Percentiles rank a stretch among this genome's conserved stretches.
phyloP scores from a whole-genome alignment of 768 basidiomycete genomes.

The Brasilioporus rufonigricans region DNA sequence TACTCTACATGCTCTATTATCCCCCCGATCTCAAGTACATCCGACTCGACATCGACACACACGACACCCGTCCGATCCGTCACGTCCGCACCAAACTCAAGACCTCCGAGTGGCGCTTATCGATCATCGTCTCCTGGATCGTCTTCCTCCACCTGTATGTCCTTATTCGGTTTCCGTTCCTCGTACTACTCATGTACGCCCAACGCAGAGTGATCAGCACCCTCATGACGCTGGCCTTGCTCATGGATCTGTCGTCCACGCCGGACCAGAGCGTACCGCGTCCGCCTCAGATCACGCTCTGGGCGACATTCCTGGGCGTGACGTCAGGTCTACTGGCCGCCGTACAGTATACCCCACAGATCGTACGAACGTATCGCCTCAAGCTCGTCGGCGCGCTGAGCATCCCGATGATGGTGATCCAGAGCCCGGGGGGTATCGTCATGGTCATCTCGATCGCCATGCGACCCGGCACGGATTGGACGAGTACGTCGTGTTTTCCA shows the following conservation, averaged over 20 bases:
- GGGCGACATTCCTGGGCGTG: slow-evolving; percentile 89
- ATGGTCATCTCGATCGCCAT: slow-evolving; percentile 84
- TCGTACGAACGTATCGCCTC: slow-evolving; percentile 71
- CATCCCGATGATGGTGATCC: slow-evolving; percentile 94
- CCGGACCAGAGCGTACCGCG: slow-evolving; percentile 35
- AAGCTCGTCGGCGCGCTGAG: slow-evolving; percentile 90
- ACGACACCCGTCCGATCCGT: slow-evolving; percentile 41
- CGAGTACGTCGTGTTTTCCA: slow-evolving; percentile 46
- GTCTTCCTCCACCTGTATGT: slow-evolving; percentile 73
- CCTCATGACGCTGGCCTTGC: slow-evolving; percentile 61
- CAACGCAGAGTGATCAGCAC: slow-evolving; percentile 39
- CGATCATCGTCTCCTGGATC: slow-evolving; percentile 70
- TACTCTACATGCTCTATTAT: slow-evolving; percentile 92
- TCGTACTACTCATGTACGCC: background rate
- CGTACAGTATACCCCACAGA: slow-evolving; percentile 87
- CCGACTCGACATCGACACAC: slow-evolving; percentile 39
- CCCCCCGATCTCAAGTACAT: slow-evolving; percentile 79
- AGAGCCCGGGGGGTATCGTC: slow-evolving; percentile 84
- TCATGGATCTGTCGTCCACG: slow-evolving; percentile 42
- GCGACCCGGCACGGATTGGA: slow-evolving; percentile 82
- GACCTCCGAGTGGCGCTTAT: slow-evolving; percentile 75
- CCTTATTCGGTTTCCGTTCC: background rate
- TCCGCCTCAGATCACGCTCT: slow-evolving; percentile 44
- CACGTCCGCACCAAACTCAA: slow-evolving; percentile 47
- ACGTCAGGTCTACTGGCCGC: slow-evolving; percentile 74